These are phyloP conservation scores for Salmacisia buchloeana DNA, from an alignment of 1,284 basidiomycete genomes.

Conservation along the genomic window DNA sequence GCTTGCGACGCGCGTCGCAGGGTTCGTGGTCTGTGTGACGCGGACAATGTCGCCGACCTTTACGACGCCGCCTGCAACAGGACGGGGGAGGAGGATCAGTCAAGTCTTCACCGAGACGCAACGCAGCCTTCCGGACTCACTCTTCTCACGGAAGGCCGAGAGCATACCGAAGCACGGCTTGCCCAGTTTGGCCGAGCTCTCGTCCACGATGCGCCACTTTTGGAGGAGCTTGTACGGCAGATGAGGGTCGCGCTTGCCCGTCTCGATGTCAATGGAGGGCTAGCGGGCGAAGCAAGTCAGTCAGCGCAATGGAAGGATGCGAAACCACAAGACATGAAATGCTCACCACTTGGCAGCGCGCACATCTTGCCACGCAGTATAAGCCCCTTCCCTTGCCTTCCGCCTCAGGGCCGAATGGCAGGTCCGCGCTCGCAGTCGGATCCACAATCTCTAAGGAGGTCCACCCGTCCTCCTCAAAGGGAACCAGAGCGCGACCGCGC, in stretches of 20 bases:
- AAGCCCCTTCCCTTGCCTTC: constrained; percentile 30
- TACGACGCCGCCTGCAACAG: constrained; percentile 17
- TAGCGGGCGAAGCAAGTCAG: not conserved
- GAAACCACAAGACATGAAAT: not conserved
- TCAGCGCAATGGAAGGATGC: not conserved
- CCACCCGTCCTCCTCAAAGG: constrained; percentile 44
- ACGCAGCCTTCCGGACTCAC: too few species aligned
- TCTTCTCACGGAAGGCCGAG: constrained; percentile 23
- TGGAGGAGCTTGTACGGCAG: constrained; percentile 37
- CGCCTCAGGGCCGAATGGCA: constrained; percentile 21
- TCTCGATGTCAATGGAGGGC: constrained; percentile 7
- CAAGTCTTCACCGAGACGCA: not conserved
- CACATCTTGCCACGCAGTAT: constrained; percentile 35
- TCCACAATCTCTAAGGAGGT: constrained; percentile 33
- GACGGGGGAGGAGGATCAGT: not conserved
- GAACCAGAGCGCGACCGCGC: constrained; percentile 13
- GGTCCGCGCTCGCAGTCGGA: not conserved
- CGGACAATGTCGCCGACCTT: constrained; percentile 28
- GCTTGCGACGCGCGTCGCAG: constrained; percentile 18
- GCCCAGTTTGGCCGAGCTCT: constrained; percentile 19
- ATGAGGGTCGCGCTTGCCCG: constrained; percentile 26
- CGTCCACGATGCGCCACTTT: constrained; percentile 34
- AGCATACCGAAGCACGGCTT: constrained; percentile 42
- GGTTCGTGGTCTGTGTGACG: constrained; percentile 30
- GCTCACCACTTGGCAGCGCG: constrained; percentile 30